Evolutionary conservation across 441 rosid species (phyloP), one percentile per base, ranked within the genome.

Genomic region (Adansonia grandidieri): DNA sequence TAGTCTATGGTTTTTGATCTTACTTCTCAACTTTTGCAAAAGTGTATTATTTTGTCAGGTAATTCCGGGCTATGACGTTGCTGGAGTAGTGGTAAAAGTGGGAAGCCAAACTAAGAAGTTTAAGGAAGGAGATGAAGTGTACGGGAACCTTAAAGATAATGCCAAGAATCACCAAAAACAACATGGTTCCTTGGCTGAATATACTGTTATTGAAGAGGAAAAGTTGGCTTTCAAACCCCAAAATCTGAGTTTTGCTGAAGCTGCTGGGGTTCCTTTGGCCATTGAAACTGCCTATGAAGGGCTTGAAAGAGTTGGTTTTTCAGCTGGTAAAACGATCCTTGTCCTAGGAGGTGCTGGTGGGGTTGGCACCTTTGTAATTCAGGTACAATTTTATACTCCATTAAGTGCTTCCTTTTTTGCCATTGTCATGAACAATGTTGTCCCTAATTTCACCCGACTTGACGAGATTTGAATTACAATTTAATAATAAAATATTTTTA

Each of bases 301-400:
- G 72, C 88, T 93, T 0, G 91, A 91, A 69, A 87, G 84, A 73
- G 86, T 91, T 0, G 94, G 88, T 0, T 88, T 92, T 78, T 89
- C 95, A 4, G 63, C 93, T 3, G 96, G 96, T 44, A 88, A 91
- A 84, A 90, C 96, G 0, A 87, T 93, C 81, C 96, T 93, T 93
- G 70, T 80, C 93, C 91, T 95, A 67, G 89, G 89, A 45, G 96
- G 98, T 32, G 89, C 97, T n/a, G 98, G 98, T 64, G 98, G 98
- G 51, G 98, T 93, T 84, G 98, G 98, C 75, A 93, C 90, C 86
- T 84, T 93, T 37, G 95, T 85, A 73, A 91, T 95, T 87, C 98
- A 93, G 96, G 42, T 61, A 61, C 53, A 28, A 28, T 28, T 28
- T 28, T 28, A 28, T 28, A 28, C 32, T 28, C 32, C 32, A 28